A percentile compares a stretch with the other conserved stretches of the same genome.
Evolutionary conservation across 345 rosid genomes (phyloP).

Genomic region (Gossypium sturtianum): DNA sequence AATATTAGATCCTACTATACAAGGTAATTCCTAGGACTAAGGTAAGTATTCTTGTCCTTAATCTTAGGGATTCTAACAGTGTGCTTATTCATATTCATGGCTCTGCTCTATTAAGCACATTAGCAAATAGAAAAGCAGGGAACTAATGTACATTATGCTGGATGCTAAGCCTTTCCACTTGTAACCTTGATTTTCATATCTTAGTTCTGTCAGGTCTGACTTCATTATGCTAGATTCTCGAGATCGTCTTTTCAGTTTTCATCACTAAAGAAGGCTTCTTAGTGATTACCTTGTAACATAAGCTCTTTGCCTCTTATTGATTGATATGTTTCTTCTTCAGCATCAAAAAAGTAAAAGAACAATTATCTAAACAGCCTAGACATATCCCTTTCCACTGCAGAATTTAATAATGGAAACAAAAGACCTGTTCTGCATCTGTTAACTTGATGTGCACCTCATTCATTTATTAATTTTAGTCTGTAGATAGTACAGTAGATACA

Average conservation of each 20-base stretch:
- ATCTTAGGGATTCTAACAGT: too few relatives aligned
- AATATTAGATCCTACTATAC: too few relatives aligned
- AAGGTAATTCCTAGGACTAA: too few relatives aligned
- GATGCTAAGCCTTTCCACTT: neutral
- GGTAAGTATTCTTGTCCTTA: too few relatives aligned
- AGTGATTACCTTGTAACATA: neutral
- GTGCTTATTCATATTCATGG: neutral
- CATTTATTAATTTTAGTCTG: neutral
- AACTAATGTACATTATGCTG: neutral
- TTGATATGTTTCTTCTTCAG: neutral
- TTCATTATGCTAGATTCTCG: neutral
- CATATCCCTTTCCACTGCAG: neutral
- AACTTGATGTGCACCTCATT: neutral
- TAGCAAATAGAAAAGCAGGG: neutral
- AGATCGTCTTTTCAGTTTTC: constrained; percentile 1
- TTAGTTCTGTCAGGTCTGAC: neutral
- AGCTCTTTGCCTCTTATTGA: constrained; percentile 7
- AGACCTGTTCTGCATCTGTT: neutral
- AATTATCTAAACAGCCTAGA: neutral
- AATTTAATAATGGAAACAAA: neutral
- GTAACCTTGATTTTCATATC: neutral
- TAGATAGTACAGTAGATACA: neutral
- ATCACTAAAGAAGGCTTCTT: neutral
- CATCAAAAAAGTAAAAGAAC: neutral
- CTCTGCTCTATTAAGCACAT: constrained; percentile 7